phyloP scores from a whole-genome alignment of 352 stramenopile genomes.

The Phytophthora litchii region DNA sequence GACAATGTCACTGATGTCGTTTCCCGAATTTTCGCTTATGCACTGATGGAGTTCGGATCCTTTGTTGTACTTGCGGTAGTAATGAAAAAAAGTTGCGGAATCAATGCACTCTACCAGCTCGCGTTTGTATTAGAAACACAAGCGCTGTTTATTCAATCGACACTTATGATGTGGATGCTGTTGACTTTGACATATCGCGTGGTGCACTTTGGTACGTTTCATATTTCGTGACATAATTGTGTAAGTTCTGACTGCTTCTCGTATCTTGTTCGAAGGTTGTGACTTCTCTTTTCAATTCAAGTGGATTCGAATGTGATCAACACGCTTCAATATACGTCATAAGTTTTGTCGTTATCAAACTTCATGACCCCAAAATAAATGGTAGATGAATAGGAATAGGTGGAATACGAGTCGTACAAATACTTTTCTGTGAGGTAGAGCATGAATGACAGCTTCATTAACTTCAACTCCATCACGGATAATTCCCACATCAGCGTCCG shows the following conservation, averaged over 20 bases:
- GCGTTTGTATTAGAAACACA: constrained; percentile 49
- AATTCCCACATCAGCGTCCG: neutral
- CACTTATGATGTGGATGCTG: constrained; percentile 35
- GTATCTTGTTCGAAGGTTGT: constrained; percentile 14
- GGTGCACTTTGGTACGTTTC: constrained; percentile 33
- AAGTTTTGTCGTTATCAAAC: too few relatives aligned
- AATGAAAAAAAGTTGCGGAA: constrained; percentile 14
- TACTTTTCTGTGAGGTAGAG: neutral
- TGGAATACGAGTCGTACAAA: neutral
- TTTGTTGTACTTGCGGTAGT: constrained; percentile 28
- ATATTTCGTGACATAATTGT: too few relatives aligned
- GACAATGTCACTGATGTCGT: constrained; percentile 4
- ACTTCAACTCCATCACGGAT: neutral
- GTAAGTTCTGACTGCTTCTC: neutral
- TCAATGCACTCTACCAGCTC: constrained; percentile 34
- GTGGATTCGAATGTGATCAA: constrained; percentile 4
- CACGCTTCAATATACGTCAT: too few relatives aligned
- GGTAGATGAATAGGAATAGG: too few relatives aligned
- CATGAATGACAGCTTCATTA: neutral
- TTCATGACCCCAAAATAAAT: too few relatives aligned
- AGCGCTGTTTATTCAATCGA: constrained; percentile 28
- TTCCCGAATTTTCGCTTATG: constrained; percentile 30
- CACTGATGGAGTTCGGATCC: constrained; percentile 31
- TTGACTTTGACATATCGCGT: constrained; percentile 29
- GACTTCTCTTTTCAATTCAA: constrained; percentile 30